phyloP scores from a whole-genome alignment of 805 yeast species.

The Komagataella phaffii region DNA sequence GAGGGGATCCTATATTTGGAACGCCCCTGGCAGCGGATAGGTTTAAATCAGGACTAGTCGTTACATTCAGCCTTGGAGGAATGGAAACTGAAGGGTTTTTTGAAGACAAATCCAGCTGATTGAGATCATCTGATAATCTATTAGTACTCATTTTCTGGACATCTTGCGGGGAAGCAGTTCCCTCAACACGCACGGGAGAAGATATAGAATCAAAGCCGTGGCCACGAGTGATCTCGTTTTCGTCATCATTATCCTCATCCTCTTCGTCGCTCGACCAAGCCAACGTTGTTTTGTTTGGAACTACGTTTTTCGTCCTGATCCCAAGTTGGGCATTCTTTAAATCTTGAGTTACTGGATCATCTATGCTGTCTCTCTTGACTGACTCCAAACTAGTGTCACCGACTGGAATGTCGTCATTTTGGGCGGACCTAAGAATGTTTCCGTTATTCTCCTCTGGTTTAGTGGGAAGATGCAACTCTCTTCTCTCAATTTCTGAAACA shows the following conservation, averaged over 20 bases:
- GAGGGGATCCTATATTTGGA: neutral
- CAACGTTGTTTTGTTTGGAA: conserved; percentile 76
- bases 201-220: neutral
- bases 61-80: neutral
- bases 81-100: neutral
- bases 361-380: conserved; percentile 6
- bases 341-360: neutral
- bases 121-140: neutral
- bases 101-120: neutral
- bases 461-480: conserved; percentile 34
- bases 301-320: conserved; percentile 49
- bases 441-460: neutral
- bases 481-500: conserved; percentile 70
- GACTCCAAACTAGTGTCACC: conserved; percentile 5
- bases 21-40: neutral
- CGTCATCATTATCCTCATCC: conserved; percentile 24
- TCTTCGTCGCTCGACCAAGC: conserved; percentile 87
- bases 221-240: neutral
- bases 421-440: neutral
- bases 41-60: neutral
- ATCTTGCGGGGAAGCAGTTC: neutral
- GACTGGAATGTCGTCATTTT: neutral
- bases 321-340: conserved; percentile 13
- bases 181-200: neutral
- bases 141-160: neutral